Evolutionary conservation across 768 basidiomycete genomes (phyloP).

Genomic region (Boletus rufocinnamomeus): DNA sequence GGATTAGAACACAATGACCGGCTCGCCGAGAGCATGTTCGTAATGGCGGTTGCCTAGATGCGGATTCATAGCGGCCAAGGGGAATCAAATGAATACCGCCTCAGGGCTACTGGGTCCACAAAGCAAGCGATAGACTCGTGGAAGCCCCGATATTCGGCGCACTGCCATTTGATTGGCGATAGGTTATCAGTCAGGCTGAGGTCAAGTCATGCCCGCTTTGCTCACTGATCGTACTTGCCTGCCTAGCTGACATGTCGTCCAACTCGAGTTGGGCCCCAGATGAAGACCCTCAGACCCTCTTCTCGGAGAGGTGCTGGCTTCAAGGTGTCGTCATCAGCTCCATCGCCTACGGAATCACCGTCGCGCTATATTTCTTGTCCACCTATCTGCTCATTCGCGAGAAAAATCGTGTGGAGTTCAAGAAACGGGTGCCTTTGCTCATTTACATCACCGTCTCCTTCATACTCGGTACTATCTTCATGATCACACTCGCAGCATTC

Average conservation of each 20-base stretch:
- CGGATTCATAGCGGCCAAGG: too few relatives aligned
- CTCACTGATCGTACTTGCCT: not conserved
- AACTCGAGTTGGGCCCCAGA: constrained; percentile 22
- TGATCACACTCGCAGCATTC: constrained; percentile 23
- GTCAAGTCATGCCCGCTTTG: not conserved
- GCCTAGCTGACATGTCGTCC: constrained; percentile 9
- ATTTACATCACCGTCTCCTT: constrained; percentile 11
- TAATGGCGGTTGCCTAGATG: too few relatives aligned
- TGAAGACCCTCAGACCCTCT: constrained; percentile 13
- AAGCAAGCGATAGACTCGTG: too few relatives aligned
- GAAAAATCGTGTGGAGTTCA: constrained; percentile 6
- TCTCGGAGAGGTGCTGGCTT: constrained; percentile 25
- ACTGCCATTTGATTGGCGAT: not conserved
- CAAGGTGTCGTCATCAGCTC: constrained; percentile 14
- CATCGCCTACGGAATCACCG: constrained; percentile 10
- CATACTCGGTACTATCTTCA: constrained; percentile 18
- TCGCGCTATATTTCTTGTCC: constrained; percentile 10
- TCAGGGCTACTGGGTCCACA: too few relatives aligned
- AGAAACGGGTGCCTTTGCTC: constrained; percentile 1
- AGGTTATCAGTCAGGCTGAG: not conserved
- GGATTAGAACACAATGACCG: too few relatives aligned
- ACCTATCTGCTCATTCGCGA: constrained; percentile 3
- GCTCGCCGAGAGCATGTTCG: too few relatives aligned
- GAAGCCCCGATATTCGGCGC: not conserved
- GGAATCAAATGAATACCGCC: too few relatives aligned